Percentiles rank a stretch among this genome's conserved stretches.
Evolutionary conservation across 2,329 filamentous ascomycete genomes (phyloP).

Genomic region (Coniosporium uncinatum): DNA sequence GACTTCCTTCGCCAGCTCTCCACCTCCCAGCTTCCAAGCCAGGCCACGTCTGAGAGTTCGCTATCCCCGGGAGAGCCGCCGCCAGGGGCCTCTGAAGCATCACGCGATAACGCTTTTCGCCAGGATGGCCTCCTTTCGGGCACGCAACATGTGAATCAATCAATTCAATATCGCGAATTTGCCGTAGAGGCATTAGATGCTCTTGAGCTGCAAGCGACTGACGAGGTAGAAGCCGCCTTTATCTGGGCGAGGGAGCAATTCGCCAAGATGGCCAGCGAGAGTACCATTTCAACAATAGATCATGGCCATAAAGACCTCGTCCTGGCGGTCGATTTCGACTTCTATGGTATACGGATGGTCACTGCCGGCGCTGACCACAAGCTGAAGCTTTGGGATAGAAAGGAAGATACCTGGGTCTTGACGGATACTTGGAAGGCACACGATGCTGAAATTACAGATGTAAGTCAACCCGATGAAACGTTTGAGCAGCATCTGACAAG

Average conservation of each 20-base stretch:
- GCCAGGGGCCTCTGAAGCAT: background rate
- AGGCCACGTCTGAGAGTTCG: background rate
- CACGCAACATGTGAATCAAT: background rate
- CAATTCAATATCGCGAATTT: background rate
- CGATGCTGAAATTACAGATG: slow-evolving; percentile 84
- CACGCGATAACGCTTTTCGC: background rate
- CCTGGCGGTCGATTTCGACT: slow-evolving; percentile 84
- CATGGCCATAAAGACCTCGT: slow-evolving; percentile 78
- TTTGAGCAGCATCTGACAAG: background rate
- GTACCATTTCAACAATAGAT: slow-evolving; percentile 1
- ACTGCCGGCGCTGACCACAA: slow-evolving; percentile 90
- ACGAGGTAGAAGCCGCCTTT: background rate
- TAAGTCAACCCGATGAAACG: slow-evolving; percentile 38
- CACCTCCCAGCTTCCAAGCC: background rate
- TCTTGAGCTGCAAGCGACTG: background rate
- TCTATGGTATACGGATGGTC: slow-evolving; percentile 86
- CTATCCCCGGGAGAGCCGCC: background rate
- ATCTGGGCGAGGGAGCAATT: background rate
- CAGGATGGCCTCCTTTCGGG: background rate
- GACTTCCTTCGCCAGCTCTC: slow-evolving; percentile 1
- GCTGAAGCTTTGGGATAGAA: slow-evolving; percentile 85
- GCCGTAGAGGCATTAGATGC: no score
- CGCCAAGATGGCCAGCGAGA: background rate
- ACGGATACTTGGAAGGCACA: slow-evolving; percentile 90
- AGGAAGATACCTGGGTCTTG: slow-evolving; percentile 67